Base-by-base conservation (phyloP, 2,329 filamentous ascomycete species). In the Dendryphion nanum region DNA sequence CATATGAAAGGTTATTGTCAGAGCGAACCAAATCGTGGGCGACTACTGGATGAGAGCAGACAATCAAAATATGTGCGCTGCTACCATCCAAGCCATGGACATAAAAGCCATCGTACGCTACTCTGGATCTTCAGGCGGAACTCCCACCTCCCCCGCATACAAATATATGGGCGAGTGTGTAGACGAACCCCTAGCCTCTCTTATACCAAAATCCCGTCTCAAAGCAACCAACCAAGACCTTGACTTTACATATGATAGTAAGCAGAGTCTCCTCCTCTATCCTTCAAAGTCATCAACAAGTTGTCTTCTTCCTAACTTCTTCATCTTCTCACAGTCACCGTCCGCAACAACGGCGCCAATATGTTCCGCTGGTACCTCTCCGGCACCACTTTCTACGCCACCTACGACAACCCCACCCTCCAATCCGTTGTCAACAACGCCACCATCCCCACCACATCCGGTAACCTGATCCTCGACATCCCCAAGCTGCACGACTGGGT, bases 321-420 rank as follows among this genome's bases (percentile, higher is more conserved):
- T n/a, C n/a, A n/a, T n/a, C 20, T n/a, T n/a, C n/a, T n/a, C n/a
- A n/a, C n/a, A n/a, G 51, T 67, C 29, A 45, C 51, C 3, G 50
- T 64, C 8, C 51, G 38, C 3, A 44, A 46, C 16, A 57, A 50
- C 14, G 41, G 38, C 33, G 60, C 66, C 21, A 62, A 61, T 34
- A 45, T 69, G 5, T 68, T 59, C 58, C 61, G 63, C 19, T 71
- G 66, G 68, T 63, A 61, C 37, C 53, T 71, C 26, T 53, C 50
- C 13, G 62, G 58, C 38, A 63, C 57, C 8, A 61, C 61, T 5
- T 68, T 70, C 53, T 35, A 51, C 13, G 50, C 59, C 14, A 46
- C 64, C 15, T 68, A 59, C 51, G 50, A 49, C n/a, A 57, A 69
- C 37, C 65, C 67, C 5, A 68, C 67, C 2, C 53, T 67, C 0